These are phyloP conservation scores for Pseudogymnoascus sp. DNA, from an alignment of 2,329 filamentous ascomycete genomes.

Conservation along the genomic window DNA sequence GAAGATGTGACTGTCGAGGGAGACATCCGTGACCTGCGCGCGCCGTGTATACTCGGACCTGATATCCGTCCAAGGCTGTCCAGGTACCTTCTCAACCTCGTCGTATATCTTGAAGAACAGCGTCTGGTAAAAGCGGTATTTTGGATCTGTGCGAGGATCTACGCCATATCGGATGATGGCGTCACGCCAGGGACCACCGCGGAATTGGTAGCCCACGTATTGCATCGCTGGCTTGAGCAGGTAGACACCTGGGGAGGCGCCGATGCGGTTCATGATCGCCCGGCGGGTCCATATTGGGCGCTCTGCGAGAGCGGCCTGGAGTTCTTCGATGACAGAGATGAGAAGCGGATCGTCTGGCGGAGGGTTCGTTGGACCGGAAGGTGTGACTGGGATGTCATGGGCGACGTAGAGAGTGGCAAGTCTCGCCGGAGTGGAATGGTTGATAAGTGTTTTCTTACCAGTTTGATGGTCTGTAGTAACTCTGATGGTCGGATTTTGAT, in stretches of 20 bases:
- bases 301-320: slow-evolving; percentile 58
- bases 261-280: slow-evolving; percentile 66
- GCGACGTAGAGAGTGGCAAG: slow-evolving; percentile 19
- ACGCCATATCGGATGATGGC: slow-evolving; percentile 76
- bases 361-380: slow-evolving; percentile 15
- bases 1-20: slow-evolving; percentile 61
- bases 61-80: slow-evolving; percentile 14
- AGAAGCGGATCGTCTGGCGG: slow-evolving; percentile 42
- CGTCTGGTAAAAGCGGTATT: slow-evolving; percentile 78
- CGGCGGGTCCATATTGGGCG: slow-evolving; percentile 83
- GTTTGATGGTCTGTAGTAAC: slow-evolving; percentile 30
- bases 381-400: slow-evolving; percentile 14
- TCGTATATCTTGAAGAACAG: slow-evolving; percentile 67
- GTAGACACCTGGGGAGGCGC: slow-evolving; percentile 40
- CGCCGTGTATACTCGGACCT: slow-evolving; percentile 11
- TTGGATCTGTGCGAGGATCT: slow-evolving; percentile 70
- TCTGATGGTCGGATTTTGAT: slow-evolving; percentile 65
- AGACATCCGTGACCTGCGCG: slow-evolving; percentile 16
- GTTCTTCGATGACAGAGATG: slow-evolving; percentile 52
- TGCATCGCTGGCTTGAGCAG: slow-evolving; percentile 67
- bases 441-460: slow-evolving; percentile 25
- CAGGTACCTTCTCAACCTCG: slow-evolving; percentile 16
- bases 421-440: slow-evolving; percentile 17
- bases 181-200: slow-evolving; percentile 85
- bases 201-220: slow-evolving; percentile 86